Conservation (phyloP, 2,329 filamentous ascomycete species). For the Nemania serpens region DNA sequence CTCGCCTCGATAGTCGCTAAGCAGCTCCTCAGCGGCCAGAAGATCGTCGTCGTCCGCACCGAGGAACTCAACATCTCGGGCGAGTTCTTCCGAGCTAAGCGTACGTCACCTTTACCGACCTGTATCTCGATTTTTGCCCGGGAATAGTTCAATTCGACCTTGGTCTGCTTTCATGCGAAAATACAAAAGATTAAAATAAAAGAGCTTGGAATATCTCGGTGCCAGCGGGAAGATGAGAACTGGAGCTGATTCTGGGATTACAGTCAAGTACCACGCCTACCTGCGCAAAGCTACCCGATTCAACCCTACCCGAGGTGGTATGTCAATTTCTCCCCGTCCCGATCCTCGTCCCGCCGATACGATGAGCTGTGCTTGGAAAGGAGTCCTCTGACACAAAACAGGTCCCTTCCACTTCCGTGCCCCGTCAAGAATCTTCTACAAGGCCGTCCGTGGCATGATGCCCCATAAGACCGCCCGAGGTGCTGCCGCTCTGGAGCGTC, state of each 20-base stretch:
- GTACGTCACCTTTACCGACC: constrained; percentile 68
- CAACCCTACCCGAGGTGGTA: constrained; percentile 98
- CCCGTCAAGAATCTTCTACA: constrained; percentile 99
- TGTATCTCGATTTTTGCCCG: constrained; percentile 2
- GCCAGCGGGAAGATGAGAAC: constrained; percentile 15
- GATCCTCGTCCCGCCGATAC: constrained; percentile 28
- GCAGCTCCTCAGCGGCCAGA: constrained; percentile 98
- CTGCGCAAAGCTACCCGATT: constrained; percentile 99
- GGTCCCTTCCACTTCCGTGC: constrained; percentile 99
- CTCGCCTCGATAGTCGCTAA: constrained; percentile 98
- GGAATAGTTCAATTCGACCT: neutral
- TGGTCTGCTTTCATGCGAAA: neutral
- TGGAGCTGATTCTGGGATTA: constrained; percentile 55
- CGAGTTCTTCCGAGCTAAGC: constrained; percentile 99
- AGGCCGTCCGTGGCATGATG: constrained; percentile 99
- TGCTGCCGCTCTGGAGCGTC: constrained; percentile 93
- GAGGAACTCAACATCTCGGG: constrained; percentile 99
- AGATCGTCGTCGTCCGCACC: constrained; percentile 98
- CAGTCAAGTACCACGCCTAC: constrained; percentile 99
- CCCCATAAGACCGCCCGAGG: constrained; percentile 99
- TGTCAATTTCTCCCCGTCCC: constrained; percentile 51
- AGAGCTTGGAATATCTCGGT: constrained; percentile 22
- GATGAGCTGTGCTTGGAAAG: constrained; percentile 9
- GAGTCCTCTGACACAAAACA: constrained; percentile 48
- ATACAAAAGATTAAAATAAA: neutral